Percentiles rank a stretch among this genome's conserved stretches.
These are phyloP conservation scores for Yamadazyma atmosphaerica DNA, from an alignment of 1,139 yeast species.

Conservation along the genomic window DNA sequence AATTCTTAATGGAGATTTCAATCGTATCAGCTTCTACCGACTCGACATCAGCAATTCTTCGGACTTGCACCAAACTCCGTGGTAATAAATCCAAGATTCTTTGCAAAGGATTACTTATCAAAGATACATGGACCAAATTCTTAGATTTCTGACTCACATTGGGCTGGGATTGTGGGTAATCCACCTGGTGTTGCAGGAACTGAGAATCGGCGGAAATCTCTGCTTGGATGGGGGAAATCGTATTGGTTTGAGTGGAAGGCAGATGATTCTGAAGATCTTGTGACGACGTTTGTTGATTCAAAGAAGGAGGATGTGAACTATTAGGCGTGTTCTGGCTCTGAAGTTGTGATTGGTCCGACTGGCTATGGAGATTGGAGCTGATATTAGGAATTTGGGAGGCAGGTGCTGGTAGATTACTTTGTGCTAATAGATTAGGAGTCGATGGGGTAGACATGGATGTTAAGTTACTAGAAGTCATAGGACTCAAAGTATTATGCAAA, in stretches of 20 bases:
- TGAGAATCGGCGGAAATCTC: not conserved
- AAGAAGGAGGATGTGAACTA: slow-evolving; percentile 1
- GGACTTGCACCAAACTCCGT: slow-evolving; percentile 59
- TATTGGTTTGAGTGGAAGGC: slow-evolving; percentile 3
- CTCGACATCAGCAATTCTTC: slow-evolving; percentile 33
- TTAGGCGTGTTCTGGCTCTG: not conserved
- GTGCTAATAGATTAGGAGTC: not conserved
- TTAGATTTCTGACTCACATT: slow-evolving; percentile 13
- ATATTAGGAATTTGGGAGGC: slow-evolving; percentile 1
- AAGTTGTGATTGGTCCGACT: too few relatives aligned
- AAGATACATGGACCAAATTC: slow-evolving; percentile 45
- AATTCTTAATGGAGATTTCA: slow-evolving; percentile 79
- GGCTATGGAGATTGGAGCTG: not conserved
- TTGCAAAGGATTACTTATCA: slow-evolving; percentile 64
- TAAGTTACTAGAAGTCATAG: not conserved
- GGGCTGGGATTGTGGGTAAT: not conserved
- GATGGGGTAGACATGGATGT: slow-evolving; percentile 1
- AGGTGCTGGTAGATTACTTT: not conserved
- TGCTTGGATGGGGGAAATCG: slow-evolving; percentile 3
- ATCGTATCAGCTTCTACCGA: slow-evolving; percentile 74
- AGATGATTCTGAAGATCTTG: not conserved
- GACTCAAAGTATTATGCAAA: slow-evolving; percentile 1
- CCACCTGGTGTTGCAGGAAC: too few relatives aligned
- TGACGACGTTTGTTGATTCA: not conserved
- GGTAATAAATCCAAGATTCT: slow-evolving; percentile 64